Percentiles rank a stretch among this genome's conserved stretches.
These are phyloP conservation scores for Phytophthora capsici DNA, from an alignment of 352 stramenopile genomes.

Conservation along the genomic window DNA sequence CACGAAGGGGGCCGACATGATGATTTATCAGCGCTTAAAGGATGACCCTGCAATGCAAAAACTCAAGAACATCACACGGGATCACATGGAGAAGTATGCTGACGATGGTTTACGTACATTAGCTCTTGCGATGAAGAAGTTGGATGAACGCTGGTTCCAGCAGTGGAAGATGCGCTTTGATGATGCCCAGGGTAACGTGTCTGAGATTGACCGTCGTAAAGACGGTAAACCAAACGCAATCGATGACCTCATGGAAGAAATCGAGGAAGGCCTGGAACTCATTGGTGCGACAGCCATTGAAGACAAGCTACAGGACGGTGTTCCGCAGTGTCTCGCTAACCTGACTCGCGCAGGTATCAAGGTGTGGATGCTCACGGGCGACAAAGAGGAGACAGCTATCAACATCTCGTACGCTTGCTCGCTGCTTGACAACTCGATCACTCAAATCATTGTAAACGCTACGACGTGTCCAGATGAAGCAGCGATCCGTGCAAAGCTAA, in stretches of 20 bases:
- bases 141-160: conserved; percentile 76
- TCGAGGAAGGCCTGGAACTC: conserved; percentile 82
- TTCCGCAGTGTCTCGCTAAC: conserved; percentile 84
- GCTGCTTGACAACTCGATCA: conserved; percentile 85
- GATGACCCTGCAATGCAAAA: conserved; percentile 54
- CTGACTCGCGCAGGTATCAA: conserved; percentile 91
- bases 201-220: conserved; percentile 81
- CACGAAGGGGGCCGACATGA: conserved; percentile 94
- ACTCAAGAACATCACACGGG: conserved; percentile 64
- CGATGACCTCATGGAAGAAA: conserved; percentile 81
- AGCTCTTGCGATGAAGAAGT: conserved; percentile 71
- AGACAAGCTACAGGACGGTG: conserved; percentile 92
- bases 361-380: conserved; percentile 96
- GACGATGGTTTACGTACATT: conserved; percentile 88
- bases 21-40: conserved; percentile 87
- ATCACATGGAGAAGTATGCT: conserved; percentile 87
- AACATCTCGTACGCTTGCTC: conserved; percentile 95
- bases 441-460: conserved; percentile 78
- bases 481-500: conserved; percentile 63
- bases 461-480: conserved; percentile 75
- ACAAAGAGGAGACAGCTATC: conserved; percentile 96
- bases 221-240: conserved; percentile 80
- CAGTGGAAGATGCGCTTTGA: conserved; percentile 81
- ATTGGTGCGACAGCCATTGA: conserved; percentile 93
- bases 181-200: conserved; percentile 67